Evolutionary conservation across 116 monocot species (phyloP), one percentile per base, ranked within the genome.

Genomic region (Dioscorea cayenensis): DNA sequence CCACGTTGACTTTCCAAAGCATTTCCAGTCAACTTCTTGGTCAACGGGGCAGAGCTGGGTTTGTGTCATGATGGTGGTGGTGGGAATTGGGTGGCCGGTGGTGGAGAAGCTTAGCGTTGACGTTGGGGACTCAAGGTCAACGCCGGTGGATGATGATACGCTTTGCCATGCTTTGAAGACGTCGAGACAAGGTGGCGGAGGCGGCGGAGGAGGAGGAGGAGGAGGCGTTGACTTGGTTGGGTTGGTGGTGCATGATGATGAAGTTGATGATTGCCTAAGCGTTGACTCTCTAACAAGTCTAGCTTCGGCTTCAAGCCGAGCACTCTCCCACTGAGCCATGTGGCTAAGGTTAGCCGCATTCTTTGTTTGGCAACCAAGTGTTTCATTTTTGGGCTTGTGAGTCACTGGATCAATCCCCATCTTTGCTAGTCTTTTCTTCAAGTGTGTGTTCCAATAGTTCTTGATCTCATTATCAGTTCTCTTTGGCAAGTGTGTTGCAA

Each of bases 241-340:
- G n/a, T 60, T 4, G 71, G 79, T 50, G 10, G 84, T 25, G 32
- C 32, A 32, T 32, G 32, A 3, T 32, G 32, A 32, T 32, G 32
- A 32, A 32, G 32, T 32, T 32, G 32, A 32, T 32, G 32, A 32
- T 32, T 32, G 51, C 6, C 75, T 87, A 61, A 89, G 66, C 55
- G 85, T 89, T 49, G 94, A 89, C 59, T 94, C 89, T 14, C 81
- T 43, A 27, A 59, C 87, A 19, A 95, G 91, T 17, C 91, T 86
- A 13, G 89, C 91, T 65, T 95, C 95, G 35, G 95, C 95, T 66
- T 95, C 91, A 7, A 95, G 86, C 14, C 91, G 82, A 12, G 89
- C 87, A 66, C 91, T 95, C 79, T 95, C 91, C 95, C 91, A 95
- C 78, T 91, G 95, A 0, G 95, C 89, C 89, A 89, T 95, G 89